Base-by-base conservation (phyloP, 345 rosid genomes). In the Cardamine chenopodiifolia region DNA sequence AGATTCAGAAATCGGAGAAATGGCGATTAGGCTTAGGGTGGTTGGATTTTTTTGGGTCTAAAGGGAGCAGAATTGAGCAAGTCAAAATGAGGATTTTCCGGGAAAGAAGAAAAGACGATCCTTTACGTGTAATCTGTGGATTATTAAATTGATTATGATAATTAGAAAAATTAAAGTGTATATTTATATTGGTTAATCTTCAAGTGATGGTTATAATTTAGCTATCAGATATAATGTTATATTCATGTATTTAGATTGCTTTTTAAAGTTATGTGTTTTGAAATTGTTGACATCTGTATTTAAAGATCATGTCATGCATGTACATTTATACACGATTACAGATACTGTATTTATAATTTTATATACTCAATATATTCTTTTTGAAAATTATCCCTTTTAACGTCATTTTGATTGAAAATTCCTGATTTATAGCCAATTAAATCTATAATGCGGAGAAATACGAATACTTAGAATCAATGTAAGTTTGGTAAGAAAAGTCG, bases 1-100 rank as follows among this genome's bases (percentile, higher is more conserved):
- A 29, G 53, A 18, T 32, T 48, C 11, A 35, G 63, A 39, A 57
- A 23, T 23, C 17, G 34, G 35, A 17, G 50, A 40, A 23, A 62
- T 53, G 59, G 35, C 17, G 80, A 72, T 55, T 56, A 68, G 76
- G 78, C 31, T 66, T 49, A 2, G 49, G 34, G 9, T 35, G 4
- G 42, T 37, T 52, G 12, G 26, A 11, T 19, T 67, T 15, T 22
- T 4, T 19, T 39, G 39, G 28, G 67, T 32, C 11, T 23, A 55
- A 31, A 47, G 64, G 6, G 17, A 60, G 15, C 11, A 56, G 25
- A 29, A 14, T 45, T 59, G 67, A 59, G 73, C 4, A 67, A 73
- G 73, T 78, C 69, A 72, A 71, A 67, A 66, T 29, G 81, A 73
- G 69, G 42, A 66, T 62, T 42, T 77, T 65, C 72, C 65, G 80